phyloP scores from a whole-genome alignment of 2,329 filamentous ascomycete species.

The Pseudofabraea citricarpa region DNA sequence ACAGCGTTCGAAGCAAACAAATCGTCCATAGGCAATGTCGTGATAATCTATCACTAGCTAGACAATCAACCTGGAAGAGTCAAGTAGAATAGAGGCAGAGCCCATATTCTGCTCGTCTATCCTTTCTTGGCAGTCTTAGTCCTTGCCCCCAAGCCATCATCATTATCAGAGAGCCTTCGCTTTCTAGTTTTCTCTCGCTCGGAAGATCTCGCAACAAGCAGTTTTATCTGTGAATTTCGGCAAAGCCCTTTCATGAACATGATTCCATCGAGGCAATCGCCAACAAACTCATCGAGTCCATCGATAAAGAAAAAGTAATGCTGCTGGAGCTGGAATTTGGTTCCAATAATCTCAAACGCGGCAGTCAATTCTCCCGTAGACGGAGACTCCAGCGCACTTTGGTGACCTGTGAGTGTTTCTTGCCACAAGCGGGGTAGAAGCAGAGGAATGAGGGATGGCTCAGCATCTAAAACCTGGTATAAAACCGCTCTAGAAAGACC shows the following conservation, averaged over 20 bases:
- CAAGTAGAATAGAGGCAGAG: neutral
- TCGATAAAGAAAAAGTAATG: neutral
- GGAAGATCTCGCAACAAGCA: neutral
- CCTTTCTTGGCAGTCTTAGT: neutral
- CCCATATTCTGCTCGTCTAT: neutral
- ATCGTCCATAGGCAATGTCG: too few species aligned
- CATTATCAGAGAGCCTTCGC: neutral
- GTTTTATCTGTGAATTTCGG: neutral
- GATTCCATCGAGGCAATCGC: neutral
- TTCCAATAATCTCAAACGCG: neutral
- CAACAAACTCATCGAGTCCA: neutral
- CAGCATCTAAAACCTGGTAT: slow-evolving; percentile 3
- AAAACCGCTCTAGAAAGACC: slow-evolving; percentile 3
- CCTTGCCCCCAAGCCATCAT: neutral
- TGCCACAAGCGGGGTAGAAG: neutral
- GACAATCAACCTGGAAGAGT: too few species aligned
- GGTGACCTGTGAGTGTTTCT: neutral
- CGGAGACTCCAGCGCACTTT: neutral
- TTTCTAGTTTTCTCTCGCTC: neutral
- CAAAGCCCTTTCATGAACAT: neutral
- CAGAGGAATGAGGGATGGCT: neutral
- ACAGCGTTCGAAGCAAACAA: too few species aligned
- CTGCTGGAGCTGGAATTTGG: neutral
- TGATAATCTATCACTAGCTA: too few species aligned
- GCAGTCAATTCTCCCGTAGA: neutral